A percentile compares a stretch with the other conserved stretches of the same genome.
Conservation (phyloP, 768 basidiomycete genomes). For the Phanerodontia chrysosporium region DNA sequence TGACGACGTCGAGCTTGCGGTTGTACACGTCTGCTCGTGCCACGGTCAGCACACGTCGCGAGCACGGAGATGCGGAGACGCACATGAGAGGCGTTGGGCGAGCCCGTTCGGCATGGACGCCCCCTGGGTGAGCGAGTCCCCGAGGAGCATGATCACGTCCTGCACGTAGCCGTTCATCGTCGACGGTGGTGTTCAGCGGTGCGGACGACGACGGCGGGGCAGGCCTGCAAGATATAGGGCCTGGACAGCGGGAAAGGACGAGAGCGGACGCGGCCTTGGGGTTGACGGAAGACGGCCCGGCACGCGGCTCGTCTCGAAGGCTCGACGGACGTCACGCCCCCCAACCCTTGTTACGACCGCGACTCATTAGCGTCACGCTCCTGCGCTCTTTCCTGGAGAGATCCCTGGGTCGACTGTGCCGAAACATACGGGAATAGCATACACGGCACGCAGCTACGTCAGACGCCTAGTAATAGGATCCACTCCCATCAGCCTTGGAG, state of each 20-base stretch:
- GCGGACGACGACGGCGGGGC: not conserved
- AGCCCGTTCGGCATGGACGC: conserved; percentile 61
- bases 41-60: not conserved
- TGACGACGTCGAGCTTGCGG: conserved; percentile 80
- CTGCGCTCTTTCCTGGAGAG: no score
- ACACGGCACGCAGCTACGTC: not conserved
- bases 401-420: no score
- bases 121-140: conserved; percentile 78
- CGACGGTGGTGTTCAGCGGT: not conserved
- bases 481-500: not conserved
- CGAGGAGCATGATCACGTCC: conserved; percentile 71
- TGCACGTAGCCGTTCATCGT: conserved; percentile 55
- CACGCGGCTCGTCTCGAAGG: not conserved
- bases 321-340: not conserved
- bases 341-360: not conserved
- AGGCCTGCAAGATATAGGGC: no score
- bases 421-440: no score
- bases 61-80: conserved; percentile 21
- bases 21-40: conserved; percentile 68
- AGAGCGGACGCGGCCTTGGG: not conserved
- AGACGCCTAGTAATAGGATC: not conserved
- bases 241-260: not conserved
- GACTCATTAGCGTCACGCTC: not conserved
- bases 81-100: conserved; percentile 63
- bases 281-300: not conserved